Percentiles rank a stretch among this genome's conserved stretches.
These are phyloP conservation scores for Helichrysum umbraculigerum DNA, from an alignment of 129 eudicot species.

Conservation along the genomic window DNA sequence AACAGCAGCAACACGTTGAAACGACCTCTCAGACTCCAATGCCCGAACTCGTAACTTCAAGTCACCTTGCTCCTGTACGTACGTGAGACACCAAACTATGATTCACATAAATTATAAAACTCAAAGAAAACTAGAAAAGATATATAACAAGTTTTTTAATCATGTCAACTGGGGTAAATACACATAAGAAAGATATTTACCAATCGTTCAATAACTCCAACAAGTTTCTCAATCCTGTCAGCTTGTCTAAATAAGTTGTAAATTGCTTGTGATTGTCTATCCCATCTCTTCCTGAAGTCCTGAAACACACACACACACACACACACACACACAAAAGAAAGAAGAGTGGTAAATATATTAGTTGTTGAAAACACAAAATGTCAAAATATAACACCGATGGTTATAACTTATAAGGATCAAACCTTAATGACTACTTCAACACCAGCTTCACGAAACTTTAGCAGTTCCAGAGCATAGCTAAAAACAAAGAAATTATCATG, in stretches of 20 bases:
- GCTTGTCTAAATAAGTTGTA: conserved; percentile 97
- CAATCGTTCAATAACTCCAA: conserved; percentile 80
- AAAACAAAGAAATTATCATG: conserved; percentile 19
- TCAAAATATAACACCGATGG: conserved; percentile 3
- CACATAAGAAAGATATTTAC: conserved; percentile 38
- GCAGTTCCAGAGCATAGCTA: conserved; percentile 92
- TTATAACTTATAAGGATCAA: conserved; percentile 14
- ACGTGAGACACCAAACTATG: background rate
- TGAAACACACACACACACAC: too few relatives aligned
- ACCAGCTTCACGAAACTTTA: conserved; percentile 97
- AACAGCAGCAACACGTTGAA: conserved; percentile 96
- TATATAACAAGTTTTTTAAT: conserved; percentile 42
- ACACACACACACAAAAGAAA: too few relatives aligned
- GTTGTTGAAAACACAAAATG: background rate
- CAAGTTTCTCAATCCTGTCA: conserved; percentile 91
- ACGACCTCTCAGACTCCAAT: conserved; percentile 94
- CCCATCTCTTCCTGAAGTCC: conserved; percentile 95
- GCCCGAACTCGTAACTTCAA: conserved; percentile 94
- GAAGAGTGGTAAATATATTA: conserved; percentile 10
- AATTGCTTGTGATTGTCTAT: conserved; percentile 81
- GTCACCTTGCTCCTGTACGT: conserved; percentile 91
- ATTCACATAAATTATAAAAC: background rate
- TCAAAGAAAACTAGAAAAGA: background rate
- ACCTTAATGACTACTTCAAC: conserved; percentile 89
- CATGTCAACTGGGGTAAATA: conserved; percentile 68